Evolutionary conservation across 2,329 filamentous ascomycete genomes (phyloP).

Genomic region (Penicillium sp.): DNA sequence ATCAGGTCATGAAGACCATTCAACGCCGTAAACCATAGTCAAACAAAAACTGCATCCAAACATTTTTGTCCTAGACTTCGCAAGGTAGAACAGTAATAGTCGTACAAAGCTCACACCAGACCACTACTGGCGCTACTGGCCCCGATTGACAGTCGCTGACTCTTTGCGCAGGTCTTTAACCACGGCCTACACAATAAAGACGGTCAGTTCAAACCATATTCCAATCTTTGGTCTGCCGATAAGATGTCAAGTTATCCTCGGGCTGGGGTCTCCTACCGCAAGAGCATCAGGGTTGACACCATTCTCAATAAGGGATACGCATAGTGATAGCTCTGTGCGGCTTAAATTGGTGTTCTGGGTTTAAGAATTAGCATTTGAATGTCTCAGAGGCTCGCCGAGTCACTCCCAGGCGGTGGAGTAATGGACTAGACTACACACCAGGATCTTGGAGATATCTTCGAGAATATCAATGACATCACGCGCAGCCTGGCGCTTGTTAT

Average conservation of each 20-base stretch:
- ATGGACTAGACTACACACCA: conserved; percentile 34
- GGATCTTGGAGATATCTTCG: conserved; percentile 49
- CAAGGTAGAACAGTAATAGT: background rate
- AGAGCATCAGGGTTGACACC: conserved; percentile 94
- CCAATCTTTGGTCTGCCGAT: background rate
- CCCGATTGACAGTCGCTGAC: conserved; percentile 28
- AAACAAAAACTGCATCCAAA: background rate
- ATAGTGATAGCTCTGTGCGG: conserved; percentile 85
- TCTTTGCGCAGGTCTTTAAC: conserved; percentile 49
- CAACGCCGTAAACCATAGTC: conserved; percentile 13
- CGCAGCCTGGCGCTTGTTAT: conserved; percentile 51
- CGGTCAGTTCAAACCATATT: background rate
- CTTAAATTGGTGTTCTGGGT: conserved; percentile 88
- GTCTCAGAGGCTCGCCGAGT: background rate
- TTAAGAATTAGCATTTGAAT: background rate
- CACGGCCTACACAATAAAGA: conserved; percentile 36
- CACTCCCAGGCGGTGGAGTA: background rate
- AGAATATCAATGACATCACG: conserved; percentile 53
- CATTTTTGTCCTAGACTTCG: background rate
- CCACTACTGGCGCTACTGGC: background rate
- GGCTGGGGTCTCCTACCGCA: conserved; percentile 63
- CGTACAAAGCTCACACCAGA: background rate
- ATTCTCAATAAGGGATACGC: conserved; percentile 95
- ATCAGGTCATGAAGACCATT: background rate
- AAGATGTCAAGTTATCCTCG: background rate